These are phyloP conservation scores for Infundibulicybe gibba DNA, from an alignment of 768 basidiomycete species.

Conservation along the genomic window DNA sequence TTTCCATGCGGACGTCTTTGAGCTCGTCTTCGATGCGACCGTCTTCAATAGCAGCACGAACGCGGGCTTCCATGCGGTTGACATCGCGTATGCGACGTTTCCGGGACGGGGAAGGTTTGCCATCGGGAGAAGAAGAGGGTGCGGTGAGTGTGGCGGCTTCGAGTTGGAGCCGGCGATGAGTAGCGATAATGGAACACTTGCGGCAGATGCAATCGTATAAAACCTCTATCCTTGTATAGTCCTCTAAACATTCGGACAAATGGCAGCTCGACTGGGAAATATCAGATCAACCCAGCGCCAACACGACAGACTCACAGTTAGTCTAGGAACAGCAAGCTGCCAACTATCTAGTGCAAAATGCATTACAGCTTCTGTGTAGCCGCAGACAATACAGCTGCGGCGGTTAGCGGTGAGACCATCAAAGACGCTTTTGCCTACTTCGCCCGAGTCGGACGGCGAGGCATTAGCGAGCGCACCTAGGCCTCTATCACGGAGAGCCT, in stretches of 20 bases:
- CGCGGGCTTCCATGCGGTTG: conserved; percentile 54
- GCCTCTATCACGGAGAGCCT: conserved; percentile 68
- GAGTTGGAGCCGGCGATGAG: conserved; percentile 56
- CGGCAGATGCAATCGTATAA: conserved; percentile 92
- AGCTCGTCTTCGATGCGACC: conserved; percentile 82
- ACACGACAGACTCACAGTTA: conserved; percentile 43
- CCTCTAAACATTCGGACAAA: conserved; percentile 79
- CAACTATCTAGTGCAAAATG: conserved; percentile 86
- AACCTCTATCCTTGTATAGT: conserved; percentile 86
- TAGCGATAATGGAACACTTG: conserved; percentile 82
- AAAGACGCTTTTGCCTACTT: conserved; percentile 69
- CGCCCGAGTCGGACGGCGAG: conserved; percentile 13
- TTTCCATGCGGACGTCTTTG: conserved; percentile 77
- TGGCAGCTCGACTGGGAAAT: conserved; percentile 52
- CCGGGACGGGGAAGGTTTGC: conserved; percentile 60
- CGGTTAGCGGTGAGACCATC: conserved; percentile 90
- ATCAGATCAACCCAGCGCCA: neutral
- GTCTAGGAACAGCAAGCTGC: conserved; percentile 71
- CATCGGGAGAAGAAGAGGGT: conserved; percentile 26
- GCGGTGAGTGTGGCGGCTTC: conserved; percentile 61
- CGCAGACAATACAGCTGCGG: conserved; percentile 83
- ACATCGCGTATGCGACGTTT: conserved; percentile 76
- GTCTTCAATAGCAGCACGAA: conserved; percentile 64
- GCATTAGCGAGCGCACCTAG: conserved; percentile 47
- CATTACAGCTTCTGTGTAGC: conserved; percentile 93